Evolutionary conservation across 73 alveolate genomes (phyloP).

Genomic region (Tetrahymena elliotti): DNA sequence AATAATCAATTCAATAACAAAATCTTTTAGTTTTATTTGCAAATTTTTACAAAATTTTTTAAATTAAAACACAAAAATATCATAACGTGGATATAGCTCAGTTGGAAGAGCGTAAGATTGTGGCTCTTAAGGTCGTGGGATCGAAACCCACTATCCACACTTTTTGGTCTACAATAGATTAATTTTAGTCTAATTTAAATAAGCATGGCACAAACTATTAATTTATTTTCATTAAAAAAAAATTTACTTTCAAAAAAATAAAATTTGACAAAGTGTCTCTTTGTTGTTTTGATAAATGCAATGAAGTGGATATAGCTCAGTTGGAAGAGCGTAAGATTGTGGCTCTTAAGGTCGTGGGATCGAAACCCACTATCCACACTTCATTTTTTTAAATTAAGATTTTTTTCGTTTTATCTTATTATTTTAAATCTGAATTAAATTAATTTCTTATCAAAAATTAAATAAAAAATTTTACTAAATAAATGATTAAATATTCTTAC

Average conservation of each 20-base stretch:
- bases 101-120: neutral
- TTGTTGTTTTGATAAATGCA: neutral
- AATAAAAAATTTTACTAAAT: no score
- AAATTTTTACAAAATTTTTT: neutral
- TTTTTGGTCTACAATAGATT: no score
- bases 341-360: neutral
- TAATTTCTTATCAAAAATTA: no score
- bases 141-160: neutral
- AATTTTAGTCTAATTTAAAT: neutral
- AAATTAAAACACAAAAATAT: no score
- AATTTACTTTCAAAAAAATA: no score
- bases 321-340: neutral
- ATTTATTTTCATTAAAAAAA: no score
- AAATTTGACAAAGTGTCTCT: neutral
- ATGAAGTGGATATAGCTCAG: neutral
- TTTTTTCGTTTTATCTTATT: no score
- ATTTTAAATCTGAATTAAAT: no score
- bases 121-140: neutral
- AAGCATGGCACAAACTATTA: no score
- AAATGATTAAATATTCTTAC: no score
- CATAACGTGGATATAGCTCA: neutral
- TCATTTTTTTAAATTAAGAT: neutral
- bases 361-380: neutral
- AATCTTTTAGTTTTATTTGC: no score
- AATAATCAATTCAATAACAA: no score